Conservation (phyloP, 768 basidiomycete species). For the Amanita rimosa region DNA sequence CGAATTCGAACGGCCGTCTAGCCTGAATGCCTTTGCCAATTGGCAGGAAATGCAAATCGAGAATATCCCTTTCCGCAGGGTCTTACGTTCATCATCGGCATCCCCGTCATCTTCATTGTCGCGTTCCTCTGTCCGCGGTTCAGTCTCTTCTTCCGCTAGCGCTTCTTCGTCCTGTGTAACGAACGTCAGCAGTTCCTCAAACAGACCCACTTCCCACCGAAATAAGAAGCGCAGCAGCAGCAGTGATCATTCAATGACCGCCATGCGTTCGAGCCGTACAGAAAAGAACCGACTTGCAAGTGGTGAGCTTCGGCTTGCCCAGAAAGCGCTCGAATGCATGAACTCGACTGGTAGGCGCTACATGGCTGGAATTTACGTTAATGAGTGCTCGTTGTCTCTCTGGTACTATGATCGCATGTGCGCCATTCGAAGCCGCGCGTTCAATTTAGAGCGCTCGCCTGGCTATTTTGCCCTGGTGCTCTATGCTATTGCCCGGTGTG, state of each 20-base stretch:
- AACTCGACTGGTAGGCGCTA: not conserved
- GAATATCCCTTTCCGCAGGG: not conserved
- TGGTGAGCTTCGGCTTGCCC: conserved; percentile 1
- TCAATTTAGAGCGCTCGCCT: conserved; percentile 2
- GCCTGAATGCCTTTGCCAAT: too few species aligned
- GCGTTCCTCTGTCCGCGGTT: not conserved
- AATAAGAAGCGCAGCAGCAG: not conserved
- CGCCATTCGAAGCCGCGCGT: conserved; percentile 1
- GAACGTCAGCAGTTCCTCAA: not conserved
- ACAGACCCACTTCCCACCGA: not conserved
- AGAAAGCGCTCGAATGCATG: conserved; percentile 3
- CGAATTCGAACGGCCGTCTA: not conserved
- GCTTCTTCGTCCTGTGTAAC: conserved; percentile 1
- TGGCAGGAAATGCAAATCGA: not conserved
- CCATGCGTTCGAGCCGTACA: not conserved
- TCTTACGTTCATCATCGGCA: not conserved
- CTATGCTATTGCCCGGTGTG: not conserved
- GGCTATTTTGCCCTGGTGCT: conserved; percentile 2
- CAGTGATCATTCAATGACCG: not conserved
- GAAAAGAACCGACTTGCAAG: not conserved
- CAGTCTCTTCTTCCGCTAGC: not conserved
- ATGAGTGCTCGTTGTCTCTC: conserved; percentile 3
- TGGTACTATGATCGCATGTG: conserved; percentile 9
- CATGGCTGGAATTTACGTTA: not conserved
- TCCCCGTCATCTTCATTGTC: not conserved